Evolutionary conservation across 768 basidiomycete genomes (phyloP).

Genomic region (Gloeostereum incarnatum): DNA sequence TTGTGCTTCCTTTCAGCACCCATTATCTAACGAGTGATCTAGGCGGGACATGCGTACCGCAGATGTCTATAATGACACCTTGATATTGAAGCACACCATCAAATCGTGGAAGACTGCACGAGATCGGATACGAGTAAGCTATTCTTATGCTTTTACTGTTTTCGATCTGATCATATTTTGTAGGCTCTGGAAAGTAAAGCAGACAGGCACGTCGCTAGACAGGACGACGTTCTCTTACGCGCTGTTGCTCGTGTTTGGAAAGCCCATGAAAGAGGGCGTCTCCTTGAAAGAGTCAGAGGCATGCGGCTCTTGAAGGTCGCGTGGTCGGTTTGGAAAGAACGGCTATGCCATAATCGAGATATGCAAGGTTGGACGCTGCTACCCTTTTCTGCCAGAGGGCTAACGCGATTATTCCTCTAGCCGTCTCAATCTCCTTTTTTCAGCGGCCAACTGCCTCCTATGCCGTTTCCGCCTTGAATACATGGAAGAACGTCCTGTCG

Average conservation of each 20-base stretch:
- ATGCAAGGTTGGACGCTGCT: slow-evolving; percentile 33
- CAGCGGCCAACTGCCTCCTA: slow-evolving; percentile 31
- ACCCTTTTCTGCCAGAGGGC: slow-evolving; percentile 1
- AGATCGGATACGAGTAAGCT: slow-evolving; percentile 40
- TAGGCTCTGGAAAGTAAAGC: slow-evolving; percentile 52
- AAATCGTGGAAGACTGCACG: slow-evolving; percentile 46
- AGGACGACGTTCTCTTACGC: slow-evolving; percentile 47
- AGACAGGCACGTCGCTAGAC: slow-evolving; percentile 43
- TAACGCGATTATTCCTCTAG: slow-evolving; percentile 20
- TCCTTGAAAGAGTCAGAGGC: slow-evolving; percentile 43
- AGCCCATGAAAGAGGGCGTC: slow-evolving; percentile 51
- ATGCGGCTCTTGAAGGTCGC: slow-evolving; percentile 33
- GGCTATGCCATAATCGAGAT: slow-evolving; percentile 25
- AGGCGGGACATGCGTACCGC: slow-evolving; percentile 39
- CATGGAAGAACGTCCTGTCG: slow-evolving; percentile 33
- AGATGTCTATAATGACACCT: slow-evolving; percentile 27
- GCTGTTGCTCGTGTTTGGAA: slow-evolving; percentile 60
- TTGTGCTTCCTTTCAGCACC: background rate
- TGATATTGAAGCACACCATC: slow-evolving; percentile 36
- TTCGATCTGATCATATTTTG: background rate
- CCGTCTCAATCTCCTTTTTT: slow-evolving; percentile 39
- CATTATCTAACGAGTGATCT: background rate
- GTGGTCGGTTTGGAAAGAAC: slow-evolving; percentile 43
- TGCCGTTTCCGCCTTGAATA: slow-evolving; percentile 24
- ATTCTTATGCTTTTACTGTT: background rate